phyloP scores from a whole-genome alignment of 2,329 filamentous ascomycete genomes.

The Phialophora tarda region DNA sequence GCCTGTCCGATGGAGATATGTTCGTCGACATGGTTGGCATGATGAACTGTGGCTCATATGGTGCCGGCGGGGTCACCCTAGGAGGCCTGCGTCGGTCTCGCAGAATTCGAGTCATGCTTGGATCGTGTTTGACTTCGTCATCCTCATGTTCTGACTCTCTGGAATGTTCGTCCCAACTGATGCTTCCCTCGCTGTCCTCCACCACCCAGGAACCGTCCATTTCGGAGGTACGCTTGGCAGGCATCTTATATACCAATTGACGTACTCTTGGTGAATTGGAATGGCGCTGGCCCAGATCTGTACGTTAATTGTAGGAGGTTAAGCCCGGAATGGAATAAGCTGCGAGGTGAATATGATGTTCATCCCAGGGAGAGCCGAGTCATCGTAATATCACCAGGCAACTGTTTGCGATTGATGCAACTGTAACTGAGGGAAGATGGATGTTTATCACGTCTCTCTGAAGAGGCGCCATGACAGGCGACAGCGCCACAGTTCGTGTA shows the following conservation, averaged over 20 bases:
- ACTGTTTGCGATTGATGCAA: background rate
- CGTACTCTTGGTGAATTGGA: background rate
- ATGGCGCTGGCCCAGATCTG: background rate
- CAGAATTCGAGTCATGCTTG: conserved; percentile 1
- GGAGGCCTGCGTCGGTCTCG: conserved; percentile 11
- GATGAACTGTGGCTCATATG: conserved; percentile 36
- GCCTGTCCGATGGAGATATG: conserved; percentile 16
- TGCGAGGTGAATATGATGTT: background rate
- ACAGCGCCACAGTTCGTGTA: background rate
- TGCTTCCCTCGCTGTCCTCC: conserved; percentile 23
- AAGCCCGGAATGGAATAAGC: background rate
- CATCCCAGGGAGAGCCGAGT: background rate
- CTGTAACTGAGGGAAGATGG: background rate
- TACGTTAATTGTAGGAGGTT: background rate
- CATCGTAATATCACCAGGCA: background rate
- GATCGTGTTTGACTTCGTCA: conserved; percentile 13
- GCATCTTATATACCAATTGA: conserved; percentile 13
- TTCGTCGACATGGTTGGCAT: conserved; percentile 35
- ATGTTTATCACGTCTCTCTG: background rate
- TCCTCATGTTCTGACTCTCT: conserved; percentile 17
- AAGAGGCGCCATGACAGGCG: conserved; percentile 2
- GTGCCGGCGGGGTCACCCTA: background rate
- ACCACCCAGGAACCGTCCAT: conserved; percentile 32
- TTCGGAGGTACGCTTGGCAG: conserved; percentile 14
- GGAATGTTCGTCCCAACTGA: conserved; percentile 27